Evolutionary conservation across 1,284 basidiomycete genomes (phyloP).

Genomic region (Trichosporon coremiiforme): DNA sequence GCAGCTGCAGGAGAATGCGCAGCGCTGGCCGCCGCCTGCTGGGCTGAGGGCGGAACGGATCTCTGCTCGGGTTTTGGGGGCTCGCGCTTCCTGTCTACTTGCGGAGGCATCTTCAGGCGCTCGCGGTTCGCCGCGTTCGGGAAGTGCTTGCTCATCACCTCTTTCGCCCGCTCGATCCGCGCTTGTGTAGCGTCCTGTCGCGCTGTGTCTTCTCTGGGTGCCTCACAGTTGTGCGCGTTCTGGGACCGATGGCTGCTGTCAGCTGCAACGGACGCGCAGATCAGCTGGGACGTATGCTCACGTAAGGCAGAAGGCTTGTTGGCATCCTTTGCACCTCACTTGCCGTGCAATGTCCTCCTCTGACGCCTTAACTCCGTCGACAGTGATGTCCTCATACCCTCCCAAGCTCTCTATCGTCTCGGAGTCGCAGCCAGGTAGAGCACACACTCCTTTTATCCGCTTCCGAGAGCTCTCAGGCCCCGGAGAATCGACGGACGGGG

Average conservation of each 20-base stretch:
- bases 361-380: constrained; percentile 19
- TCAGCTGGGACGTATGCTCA: constrained; percentile 27
- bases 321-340: constrained; percentile 44
- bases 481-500: constrained; percentile 18
- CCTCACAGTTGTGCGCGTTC: constrained; percentile 42
- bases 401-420: constrained; percentile 47
- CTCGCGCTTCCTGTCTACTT: constrained; percentile 27
- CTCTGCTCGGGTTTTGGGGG: background rate
- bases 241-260: constrained; percentile 39
- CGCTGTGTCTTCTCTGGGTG: constrained; percentile 35
- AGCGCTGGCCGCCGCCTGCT: background rate
- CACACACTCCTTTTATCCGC: constrained; percentile 36
- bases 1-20: background rate
- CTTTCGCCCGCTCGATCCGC: constrained; percentile 37
- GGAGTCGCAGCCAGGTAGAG: constrained; percentile 34
- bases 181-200: constrained; percentile 38
- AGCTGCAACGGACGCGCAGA: background rate
- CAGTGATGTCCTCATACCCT: constrained; percentile 30
- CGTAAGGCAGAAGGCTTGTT: constrained; percentile 43
- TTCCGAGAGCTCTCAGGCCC: constrained; percentile 9
- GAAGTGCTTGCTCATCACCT: constrained; percentile 34
- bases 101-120: constrained; percentile 38
- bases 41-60: background rate
- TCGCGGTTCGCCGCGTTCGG: background rate
- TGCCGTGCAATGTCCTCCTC: constrained; percentile 37